phyloP scores from a whole-genome alignment of 768 basidiomycete genomes.

The Xerocomellus amylosporus region DNA sequence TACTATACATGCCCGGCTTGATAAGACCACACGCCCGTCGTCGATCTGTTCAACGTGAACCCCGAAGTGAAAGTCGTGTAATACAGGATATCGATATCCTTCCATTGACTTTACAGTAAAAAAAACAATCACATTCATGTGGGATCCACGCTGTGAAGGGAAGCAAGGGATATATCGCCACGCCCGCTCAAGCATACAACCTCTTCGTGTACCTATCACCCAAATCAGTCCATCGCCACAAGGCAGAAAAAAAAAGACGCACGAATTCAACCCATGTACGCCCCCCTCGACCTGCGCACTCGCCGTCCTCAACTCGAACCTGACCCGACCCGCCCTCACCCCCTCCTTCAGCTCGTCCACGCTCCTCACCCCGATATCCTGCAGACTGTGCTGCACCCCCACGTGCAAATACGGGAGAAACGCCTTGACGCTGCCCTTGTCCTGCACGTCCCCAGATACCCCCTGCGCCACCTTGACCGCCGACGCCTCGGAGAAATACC shows the following conservation, averaged over 20 bases:
- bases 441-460: constrained; percentile 94
- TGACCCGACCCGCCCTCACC: constrained; percentile 62
- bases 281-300: constrained; percentile 96
- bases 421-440: constrained; percentile 92
- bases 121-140: background rate
- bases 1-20: no score
- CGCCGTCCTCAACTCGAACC: constrained; percentile 92
- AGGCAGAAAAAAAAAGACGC: constrained; percentile 38
- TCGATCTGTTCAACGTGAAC: no score
- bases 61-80: no score
- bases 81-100: background rate
- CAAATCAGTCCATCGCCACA: background rate
- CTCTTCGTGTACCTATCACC: constrained; percentile 53
- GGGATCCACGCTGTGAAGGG: background rate
- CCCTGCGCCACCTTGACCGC: constrained; percentile 96
- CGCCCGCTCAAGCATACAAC: constrained; percentile 40
- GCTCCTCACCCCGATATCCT: constrained; percentile 82
- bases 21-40: no score
- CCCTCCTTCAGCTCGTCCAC: constrained; percentile 64
- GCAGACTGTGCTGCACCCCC: constrained; percentile 89
- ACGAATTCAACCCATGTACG: constrained; percentile 94
- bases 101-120: background rate
- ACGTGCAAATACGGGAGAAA: constrained; percentile 85
- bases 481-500: constrained; percentile 58
- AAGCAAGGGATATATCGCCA: background rate